phyloP scores from a whole-genome alignment of 1,284 basidiomycete genomes.

The Amylostereum areolatum region DNA sequence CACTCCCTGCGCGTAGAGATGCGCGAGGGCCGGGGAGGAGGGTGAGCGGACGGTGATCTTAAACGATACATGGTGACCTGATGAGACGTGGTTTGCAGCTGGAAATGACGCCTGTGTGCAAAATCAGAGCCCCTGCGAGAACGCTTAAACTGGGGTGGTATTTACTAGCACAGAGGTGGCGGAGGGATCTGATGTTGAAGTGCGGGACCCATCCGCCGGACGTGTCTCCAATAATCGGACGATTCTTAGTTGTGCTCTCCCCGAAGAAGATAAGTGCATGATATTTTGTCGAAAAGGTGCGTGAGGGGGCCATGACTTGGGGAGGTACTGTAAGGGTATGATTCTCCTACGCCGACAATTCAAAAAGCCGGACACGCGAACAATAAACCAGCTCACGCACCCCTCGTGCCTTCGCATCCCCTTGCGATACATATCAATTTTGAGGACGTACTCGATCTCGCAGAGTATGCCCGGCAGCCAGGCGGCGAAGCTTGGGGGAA shows the following conservation, averaged over 20 bases:
- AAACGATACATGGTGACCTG: too few species aligned
- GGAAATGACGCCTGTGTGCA: too few species aligned
- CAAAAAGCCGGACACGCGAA: constrained; percentile 9
- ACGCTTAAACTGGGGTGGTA: too few species aligned
- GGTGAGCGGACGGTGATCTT: too few species aligned
- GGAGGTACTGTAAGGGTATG: constrained; percentile 15
- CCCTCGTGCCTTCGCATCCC: constrained; percentile 33
- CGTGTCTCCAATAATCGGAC: too few species aligned
- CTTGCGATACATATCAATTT: constrained; percentile 34
- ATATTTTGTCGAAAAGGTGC: constrained; percentile 19
- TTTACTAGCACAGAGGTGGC: too few species aligned
- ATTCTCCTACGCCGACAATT: constrained; percentile 7
- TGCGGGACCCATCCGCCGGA: too few species aligned
- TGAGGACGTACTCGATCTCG: constrained; percentile 33
- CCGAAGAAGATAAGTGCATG: background rate
- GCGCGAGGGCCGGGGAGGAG: constrained; percentile 21
- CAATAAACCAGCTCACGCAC: constrained; percentile 26
- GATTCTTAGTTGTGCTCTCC: too few species aligned
- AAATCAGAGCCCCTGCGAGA: too few species aligned
- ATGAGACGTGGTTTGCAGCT: too few species aligned
- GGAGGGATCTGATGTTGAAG: too few species aligned
- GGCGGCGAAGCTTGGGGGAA: constrained; percentile 35
- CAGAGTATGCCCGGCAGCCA: constrained; percentile 31
- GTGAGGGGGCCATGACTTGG: constrained; percentile 31
- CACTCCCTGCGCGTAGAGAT: constrained; percentile 28